Evolutionary conservation across 2,329 filamentous ascomycete species (phyloP).

Genomic region (Beauveria australis): DNA sequence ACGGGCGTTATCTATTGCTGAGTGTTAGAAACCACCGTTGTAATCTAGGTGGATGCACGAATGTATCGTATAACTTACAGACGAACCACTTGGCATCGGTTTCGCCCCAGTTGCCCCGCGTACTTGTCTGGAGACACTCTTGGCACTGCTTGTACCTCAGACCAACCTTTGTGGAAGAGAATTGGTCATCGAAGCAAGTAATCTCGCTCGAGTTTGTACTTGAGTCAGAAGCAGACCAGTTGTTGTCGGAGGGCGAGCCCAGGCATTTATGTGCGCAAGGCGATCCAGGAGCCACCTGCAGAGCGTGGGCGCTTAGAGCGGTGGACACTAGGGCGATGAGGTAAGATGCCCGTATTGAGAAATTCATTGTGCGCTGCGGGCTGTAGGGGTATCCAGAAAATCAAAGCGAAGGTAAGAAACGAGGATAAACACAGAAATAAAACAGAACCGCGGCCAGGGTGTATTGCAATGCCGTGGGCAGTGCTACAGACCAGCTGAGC

Average conservation of each 20-base stretch:
- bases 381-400: neutral
- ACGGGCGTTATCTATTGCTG: conserved; percentile 39
- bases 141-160: conserved; percentile 40
- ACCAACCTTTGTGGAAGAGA: conserved; percentile 27
- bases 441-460: neutral
- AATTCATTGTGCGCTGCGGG: neutral
- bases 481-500: neutral
- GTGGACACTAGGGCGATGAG: neutral
- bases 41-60: neutral
- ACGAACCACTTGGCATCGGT: conserved; percentile 38
- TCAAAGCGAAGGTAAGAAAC: neutral
- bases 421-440: neutral
- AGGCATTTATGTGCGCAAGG: conserved; percentile 40
- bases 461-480: neutral
- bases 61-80: conserved; percentile 30
- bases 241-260: conserved; percentile 26
- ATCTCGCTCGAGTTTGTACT: conserved; percentile 39
- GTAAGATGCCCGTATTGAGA: neutral
- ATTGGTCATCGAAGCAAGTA: conserved; percentile 35
- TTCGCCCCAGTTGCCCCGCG: conserved; percentile 26
- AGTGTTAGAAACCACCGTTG: conserved; percentile 14
- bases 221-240: conserved; percentile 26
- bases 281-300: conserved; percentile 44
- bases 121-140: conserved; percentile 38
- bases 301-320: conserved; percentile 14